phyloP scores from a whole-genome alignment of 306 rosid genomes.

The Begonia fuchsioides region DNA sequence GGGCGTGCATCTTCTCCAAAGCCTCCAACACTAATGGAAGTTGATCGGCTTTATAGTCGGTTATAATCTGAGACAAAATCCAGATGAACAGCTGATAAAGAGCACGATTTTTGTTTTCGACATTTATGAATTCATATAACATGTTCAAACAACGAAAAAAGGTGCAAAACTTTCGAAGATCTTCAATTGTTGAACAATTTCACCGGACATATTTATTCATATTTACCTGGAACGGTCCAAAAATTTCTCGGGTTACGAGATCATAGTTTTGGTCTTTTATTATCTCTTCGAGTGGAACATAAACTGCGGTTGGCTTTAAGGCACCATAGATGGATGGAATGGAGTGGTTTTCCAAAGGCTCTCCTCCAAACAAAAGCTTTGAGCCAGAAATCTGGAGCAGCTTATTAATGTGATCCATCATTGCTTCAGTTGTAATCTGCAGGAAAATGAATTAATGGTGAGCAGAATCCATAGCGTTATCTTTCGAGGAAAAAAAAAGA shows the following conservation, averaged over 20 bases:
- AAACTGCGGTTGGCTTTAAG: constrained; percentile 71
- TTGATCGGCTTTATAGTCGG: constrained; percentile 58
- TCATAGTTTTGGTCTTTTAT: constrained; percentile 55
- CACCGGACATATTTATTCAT: neutral
- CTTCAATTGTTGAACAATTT: too few species aligned
- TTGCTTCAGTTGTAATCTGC: constrained; percentile 59
- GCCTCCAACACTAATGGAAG: constrained; percentile 64
- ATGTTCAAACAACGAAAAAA: neutral
- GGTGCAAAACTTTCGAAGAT: too few species aligned
- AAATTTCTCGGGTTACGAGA: constrained; percentile 78
- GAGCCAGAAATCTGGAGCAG: constrained; percentile 77
- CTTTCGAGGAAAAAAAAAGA: too few species aligned
- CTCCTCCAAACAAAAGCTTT: constrained; percentile 82
- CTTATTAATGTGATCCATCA: constrained; percentile 66
- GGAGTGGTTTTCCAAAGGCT: constrained; percentile 57
- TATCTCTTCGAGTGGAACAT: constrained; percentile 78
- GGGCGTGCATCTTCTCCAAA: constrained; percentile 85
- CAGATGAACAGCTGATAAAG: too few species aligned
- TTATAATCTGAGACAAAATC: constrained; percentile 32
- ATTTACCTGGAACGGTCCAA: constrained; percentile 91
- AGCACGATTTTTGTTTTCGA: too few species aligned
- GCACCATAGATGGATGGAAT: constrained; percentile 82
- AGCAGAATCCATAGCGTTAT: too few species aligned
- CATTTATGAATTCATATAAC: too few species aligned
- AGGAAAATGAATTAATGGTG: neutral